Conservation (phyloP, 208 protist species). For the Crithidia brevicula region DNA sequence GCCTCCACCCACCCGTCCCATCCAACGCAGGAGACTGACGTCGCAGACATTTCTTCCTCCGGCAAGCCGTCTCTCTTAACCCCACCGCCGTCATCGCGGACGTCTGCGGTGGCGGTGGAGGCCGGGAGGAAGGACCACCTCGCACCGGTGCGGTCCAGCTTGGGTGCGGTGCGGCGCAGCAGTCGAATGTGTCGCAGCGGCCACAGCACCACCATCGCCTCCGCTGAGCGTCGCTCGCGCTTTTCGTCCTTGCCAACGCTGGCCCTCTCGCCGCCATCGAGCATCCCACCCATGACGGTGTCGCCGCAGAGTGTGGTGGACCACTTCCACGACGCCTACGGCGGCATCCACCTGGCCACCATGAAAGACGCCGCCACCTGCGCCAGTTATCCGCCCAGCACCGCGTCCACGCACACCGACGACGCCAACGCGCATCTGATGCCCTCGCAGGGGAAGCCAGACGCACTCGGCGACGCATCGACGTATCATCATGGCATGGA, state of each 20-base stretch:
- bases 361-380: neutral
- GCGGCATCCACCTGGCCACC: neutral
- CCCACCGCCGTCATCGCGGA: neutral
- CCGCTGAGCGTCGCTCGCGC: neutral
- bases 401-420: neutral
- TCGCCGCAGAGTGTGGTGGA: conserved; percentile 13
- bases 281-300: conserved; percentile 8
- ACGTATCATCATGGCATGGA: too few relatives aligned
- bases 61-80: too few relatives aligned
- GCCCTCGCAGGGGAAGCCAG: neutral
- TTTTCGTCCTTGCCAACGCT: neutral
- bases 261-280: conserved; percentile 2
- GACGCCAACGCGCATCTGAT: neutral
- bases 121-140: conserved; percentile 15
- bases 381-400: conserved; percentile 1
- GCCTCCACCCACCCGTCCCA: neutral
- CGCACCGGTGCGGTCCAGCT: neutral
- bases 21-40: conserved; percentile 1
- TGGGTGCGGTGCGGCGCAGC: neutral
- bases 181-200: neutral
- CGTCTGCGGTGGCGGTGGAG: neutral
- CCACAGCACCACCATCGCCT: neutral
- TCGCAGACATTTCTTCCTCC: conserved; percentile 12
- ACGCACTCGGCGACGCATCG: too few relatives aligned
- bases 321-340: conserved; percentile 20